Percentiles rank a stretch among this genome's conserved stretches.
phyloP scores from a whole-genome alignment of 1,139 yeast species.

The Debaryomycetaceae sp. region DNA sequence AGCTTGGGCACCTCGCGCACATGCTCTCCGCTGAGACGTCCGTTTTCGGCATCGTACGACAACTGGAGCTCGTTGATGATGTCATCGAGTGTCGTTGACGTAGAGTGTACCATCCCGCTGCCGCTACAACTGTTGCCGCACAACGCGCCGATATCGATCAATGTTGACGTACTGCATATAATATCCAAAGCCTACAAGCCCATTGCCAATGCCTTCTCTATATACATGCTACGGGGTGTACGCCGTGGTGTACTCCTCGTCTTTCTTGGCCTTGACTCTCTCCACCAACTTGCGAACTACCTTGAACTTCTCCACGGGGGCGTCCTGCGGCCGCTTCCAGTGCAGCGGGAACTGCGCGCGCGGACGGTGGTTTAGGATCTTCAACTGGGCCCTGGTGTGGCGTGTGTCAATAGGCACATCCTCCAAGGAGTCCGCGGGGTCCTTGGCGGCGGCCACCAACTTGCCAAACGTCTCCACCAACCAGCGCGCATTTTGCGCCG shows the following conservation, averaged over 20 bases:
- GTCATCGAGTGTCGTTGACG: slow-evolving; percentile 45
- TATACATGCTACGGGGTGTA: slow-evolving; percentile 20
- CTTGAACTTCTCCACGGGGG: slow-evolving; percentile 39
- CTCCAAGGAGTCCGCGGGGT: slow-evolving; percentile 55
- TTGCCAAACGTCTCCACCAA: slow-evolving; percentile 60
- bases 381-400: slow-evolving; percentile 40
- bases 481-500: slow-evolving; percentile 81
- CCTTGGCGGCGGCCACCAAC: slow-evolving; percentile 64
- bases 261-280: slow-evolving; percentile 30
- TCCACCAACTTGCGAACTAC: slow-evolving; percentile 33
- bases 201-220: slow-evolving; percentile 2
- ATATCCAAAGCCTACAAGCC: too few relatives aligned
- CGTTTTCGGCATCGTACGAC: slow-evolving; percentile 55
- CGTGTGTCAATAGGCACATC: slow-evolving; percentile 83
- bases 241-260: slow-evolving; percentile 24
- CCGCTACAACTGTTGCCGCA: too few relatives aligned
- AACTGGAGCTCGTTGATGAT: slow-evolving; percentile 51
- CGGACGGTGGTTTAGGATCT: slow-evolving; percentile 39
- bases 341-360: slow-evolving; percentile 59
- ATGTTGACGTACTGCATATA: too few relatives aligned
- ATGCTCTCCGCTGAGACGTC: slow-evolving; percentile 57
- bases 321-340: slow-evolving; percentile 80
- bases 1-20: slow-evolving; percentile 45
- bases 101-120: slow-evolving; percentile 19
- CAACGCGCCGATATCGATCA: too few relatives aligned